phyloP scores from a whole-genome alignment of 2,329 filamentous ascomycete species.

The Chrysosporium keratinophilum region DNA sequence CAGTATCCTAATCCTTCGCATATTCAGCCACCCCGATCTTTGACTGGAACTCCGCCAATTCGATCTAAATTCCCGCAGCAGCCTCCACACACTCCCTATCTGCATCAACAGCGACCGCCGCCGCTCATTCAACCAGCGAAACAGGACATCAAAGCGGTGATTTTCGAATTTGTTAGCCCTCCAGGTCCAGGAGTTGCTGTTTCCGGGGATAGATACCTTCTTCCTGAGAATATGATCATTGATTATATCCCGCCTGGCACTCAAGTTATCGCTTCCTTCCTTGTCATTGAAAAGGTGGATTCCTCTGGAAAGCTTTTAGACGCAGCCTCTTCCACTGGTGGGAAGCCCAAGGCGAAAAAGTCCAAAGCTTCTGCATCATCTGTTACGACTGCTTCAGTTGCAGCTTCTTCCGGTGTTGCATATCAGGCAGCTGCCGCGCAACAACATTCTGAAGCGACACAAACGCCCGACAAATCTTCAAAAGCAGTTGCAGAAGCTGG shows the following conservation, averaged over 20 bases:
- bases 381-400: conserved; percentile 18
- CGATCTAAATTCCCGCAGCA: conserved; percentile 31
- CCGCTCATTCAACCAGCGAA: conserved; percentile 26
- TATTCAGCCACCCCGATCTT: conserved; percentile 4
- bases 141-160: conserved; percentile 37
- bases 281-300: conserved; percentile 37
- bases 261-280: conserved; percentile 39
- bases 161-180: conserved; percentile 40
- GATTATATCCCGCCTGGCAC: conserved; percentile 39
- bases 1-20: conserved; percentile 15
- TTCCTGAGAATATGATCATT: conserved; percentile 41
- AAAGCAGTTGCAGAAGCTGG: conserved; percentile 9
- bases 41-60: conserved; percentile 25
- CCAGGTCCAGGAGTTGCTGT: conserved; percentile 34
- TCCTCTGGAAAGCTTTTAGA: conserved; percentile 23
- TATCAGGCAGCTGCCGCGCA: conserved; percentile 3
- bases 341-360: conserved; percentile 33
- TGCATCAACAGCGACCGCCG: conserved; percentile 23
- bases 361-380: conserved; percentile 17
- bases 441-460: conserved; percentile 4
- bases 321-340: conserved; percentile 18
- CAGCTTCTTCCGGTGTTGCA: conserved; percentile 19
- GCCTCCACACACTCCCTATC: conserved; percentile 24
- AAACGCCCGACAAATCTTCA: conserved; percentile 20
- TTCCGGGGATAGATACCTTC: conserved; percentile 40